Percentiles rank a stretch among this genome's conserved stretches.
phyloP scores from a whole-genome alignment of 2,329 filamentous ascomycete genomes.

The Sporothrix sp. region DNA sequence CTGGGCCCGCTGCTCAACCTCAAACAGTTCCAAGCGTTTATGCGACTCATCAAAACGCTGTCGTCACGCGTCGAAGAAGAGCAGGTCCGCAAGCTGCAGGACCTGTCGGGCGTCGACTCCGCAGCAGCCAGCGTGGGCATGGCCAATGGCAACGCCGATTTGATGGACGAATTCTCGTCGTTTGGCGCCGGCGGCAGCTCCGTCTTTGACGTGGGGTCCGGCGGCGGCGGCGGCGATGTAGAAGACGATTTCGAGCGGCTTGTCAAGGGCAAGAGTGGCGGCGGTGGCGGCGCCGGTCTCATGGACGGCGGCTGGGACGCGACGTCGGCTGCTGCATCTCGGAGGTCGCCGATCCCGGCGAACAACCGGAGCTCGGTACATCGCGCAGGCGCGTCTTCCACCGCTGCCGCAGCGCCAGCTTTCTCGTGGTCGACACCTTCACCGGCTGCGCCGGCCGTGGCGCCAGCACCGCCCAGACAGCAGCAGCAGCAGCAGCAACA shows the following conservation, averaged over 20 bases:
- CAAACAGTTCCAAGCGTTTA: constrained; percentile 79
- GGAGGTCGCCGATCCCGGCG: neutral
- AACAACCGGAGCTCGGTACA: neutral
- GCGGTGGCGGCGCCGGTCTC: constrained; percentile 5
- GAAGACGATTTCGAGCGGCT: constrained; percentile 79
- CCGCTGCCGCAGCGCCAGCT: constrained; percentile 32
- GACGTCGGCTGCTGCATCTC: neutral
- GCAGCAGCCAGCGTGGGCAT: constrained; percentile 35
- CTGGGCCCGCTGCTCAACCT: constrained; percentile 82
- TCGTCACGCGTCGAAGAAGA: constrained; percentile 78
- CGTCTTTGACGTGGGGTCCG: constrained; percentile 39
- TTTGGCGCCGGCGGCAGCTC: constrained; percentile 41
- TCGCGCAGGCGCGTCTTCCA: constrained; percentile 17
- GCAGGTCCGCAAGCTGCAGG: constrained; percentile 78
- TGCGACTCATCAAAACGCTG: constrained; percentile 74
- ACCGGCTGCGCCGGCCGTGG: constrained; percentile 23
- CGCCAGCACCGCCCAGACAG: constrained; percentile 36
- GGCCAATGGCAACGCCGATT: constrained; percentile 33
- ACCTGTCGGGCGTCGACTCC: constrained; percentile 38
- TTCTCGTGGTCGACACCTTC: constrained; percentile 56
- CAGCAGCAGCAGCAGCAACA: constrained; percentile 30
- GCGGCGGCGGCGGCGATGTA: constrained; percentile 36
- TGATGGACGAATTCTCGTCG: constrained; percentile 58
- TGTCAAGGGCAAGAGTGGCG: constrained; percentile 61
- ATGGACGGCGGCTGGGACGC: constrained; percentile 15